These are phyloP conservation scores for Lachnellula occidentalis DNA, from an alignment of 2,329 filamentous ascomycete species.

Conservation along the genomic window DNA sequence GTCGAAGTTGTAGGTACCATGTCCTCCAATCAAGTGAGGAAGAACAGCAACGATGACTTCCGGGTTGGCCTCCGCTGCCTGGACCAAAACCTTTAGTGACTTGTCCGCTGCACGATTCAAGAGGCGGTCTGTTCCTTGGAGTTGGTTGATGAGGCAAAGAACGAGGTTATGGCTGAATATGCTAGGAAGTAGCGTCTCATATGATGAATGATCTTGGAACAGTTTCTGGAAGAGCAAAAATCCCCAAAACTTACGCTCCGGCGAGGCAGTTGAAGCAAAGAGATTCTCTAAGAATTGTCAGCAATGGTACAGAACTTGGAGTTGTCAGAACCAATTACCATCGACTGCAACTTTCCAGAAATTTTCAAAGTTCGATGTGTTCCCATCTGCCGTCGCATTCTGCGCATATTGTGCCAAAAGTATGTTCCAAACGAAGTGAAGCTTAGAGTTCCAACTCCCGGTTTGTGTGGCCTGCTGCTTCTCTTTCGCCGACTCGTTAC, in stretches of 20 bases:
- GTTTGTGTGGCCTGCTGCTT: conserved; percentile 39
- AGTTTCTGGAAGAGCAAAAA: conserved; percentile 82
- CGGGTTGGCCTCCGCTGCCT: conserved; percentile 56
- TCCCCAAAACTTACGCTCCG: conserved; percentile 87
- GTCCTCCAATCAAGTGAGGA: conserved; percentile 60
- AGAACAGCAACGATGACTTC: conserved; percentile 56
- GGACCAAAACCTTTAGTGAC: conserved; percentile 65
- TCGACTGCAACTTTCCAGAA: conserved; percentile 89
- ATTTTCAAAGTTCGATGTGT: conserved; percentile 51
- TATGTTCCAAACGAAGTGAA: conserved; percentile 84
- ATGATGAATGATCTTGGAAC: conserved; percentile 49
- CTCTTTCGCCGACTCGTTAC: conserved; percentile 33
- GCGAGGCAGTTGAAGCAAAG: conserved; percentile 75
- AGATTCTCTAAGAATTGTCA: conserved; percentile 57
- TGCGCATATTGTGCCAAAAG: conserved; percentile 55
- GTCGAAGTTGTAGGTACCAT: conserved; percentile 76
- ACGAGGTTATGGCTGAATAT: conserved; percentile 83
- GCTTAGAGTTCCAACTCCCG: conserved; percentile 70
- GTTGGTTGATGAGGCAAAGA: conserved; percentile 75
- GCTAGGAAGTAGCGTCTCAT: conserved; percentile 42
- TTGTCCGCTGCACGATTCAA: conserved; percentile 74
- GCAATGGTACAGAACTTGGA: neutral
- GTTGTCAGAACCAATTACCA: conserved; percentile 47
- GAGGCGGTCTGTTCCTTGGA: conserved; percentile 70
- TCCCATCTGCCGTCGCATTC: conserved; percentile 27